A percentile compares a stretch with the other conserved stretches of the same genome.
Conservation (phyloP, 306 rosid species). For the Argentina anserina region DNA sequence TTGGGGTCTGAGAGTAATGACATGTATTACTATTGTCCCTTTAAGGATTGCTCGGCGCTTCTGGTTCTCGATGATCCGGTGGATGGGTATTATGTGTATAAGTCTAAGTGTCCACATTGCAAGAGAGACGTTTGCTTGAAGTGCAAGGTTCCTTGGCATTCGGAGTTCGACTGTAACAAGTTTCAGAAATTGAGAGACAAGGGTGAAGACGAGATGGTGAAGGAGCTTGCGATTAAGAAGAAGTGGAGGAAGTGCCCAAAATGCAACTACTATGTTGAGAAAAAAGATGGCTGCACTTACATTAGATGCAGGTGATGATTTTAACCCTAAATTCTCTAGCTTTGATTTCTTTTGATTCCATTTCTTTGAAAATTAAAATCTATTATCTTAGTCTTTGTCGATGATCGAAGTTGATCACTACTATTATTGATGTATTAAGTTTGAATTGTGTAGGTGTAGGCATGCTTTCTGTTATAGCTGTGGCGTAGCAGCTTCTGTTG, state of each 20-base stretch:
- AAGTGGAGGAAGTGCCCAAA: constrained; percentile 53
- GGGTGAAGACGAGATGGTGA: constrained; percentile 26
- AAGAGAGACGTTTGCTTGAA: constrained; percentile 49
- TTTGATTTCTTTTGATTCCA: background rate
- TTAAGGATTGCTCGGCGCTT: constrained; percentile 46
- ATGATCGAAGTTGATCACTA: background rate
- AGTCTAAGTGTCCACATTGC: constrained; percentile 50
- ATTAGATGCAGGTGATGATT: constrained; percentile 47
- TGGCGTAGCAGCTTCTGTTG: background rate
- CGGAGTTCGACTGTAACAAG: constrained; percentile 30
- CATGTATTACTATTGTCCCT: constrained; percentile 39
- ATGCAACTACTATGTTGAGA: constrained; percentile 46
- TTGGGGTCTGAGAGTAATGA: background rate
- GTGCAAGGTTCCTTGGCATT: constrained; percentile 60
- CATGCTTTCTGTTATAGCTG: constrained; percentile 4
- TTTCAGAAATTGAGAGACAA: constrained; percentile 24
- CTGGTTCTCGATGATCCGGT: constrained; percentile 8
- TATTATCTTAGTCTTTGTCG: background rate
- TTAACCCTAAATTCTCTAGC: background rate
- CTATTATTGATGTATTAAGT: background rate
- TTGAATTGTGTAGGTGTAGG: background rate
- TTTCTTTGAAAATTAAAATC: background rate
- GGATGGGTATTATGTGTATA: background rate
- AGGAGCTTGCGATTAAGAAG: constrained; percentile 28
- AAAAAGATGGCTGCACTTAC: constrained; percentile 36